Conservation (phyloP, 2,329 filamentous ascomycete genomes). For the Pyricularia grisea region DNA sequence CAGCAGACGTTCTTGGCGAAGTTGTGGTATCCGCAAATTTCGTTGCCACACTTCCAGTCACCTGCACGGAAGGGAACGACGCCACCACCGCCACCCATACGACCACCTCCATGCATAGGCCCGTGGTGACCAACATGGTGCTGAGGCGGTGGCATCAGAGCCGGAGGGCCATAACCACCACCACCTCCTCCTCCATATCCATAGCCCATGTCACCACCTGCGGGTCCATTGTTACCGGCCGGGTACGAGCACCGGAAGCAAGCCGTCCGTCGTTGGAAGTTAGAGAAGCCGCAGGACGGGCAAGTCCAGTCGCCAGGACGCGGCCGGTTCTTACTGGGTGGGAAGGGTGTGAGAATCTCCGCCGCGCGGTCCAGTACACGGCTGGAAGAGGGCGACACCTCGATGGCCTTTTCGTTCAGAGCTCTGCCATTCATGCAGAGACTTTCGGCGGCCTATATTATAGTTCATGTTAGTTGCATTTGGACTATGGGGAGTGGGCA, state of each 20-base stretch:
- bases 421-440: constrained; percentile 99
- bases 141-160: constrained; percentile 70
- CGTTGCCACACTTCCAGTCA: constrained; percentile 98
- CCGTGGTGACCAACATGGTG: constrained; percentile 57
- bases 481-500: neutral
- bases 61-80: constrained; percentile 95
- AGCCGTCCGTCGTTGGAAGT: constrained; percentile 96
- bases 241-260: constrained; percentile 99
- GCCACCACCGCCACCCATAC: constrained; percentile 66
- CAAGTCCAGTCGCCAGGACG: constrained; percentile 98
- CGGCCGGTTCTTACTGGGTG: constrained; percentile 95
- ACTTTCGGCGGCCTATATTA: constrained; percentile 76
- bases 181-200: constrained; percentile 46
- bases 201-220: constrained; percentile 39
- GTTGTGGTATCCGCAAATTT: constrained; percentile 97
- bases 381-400: constrained; percentile 96
- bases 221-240: constrained; percentile 60
- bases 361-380: constrained; percentile 91
- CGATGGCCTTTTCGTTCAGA: constrained; percentile 96
- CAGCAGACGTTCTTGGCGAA: constrained; percentile 99
- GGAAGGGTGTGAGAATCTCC: constrained; percentile 94
- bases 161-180: constrained; percentile 61
- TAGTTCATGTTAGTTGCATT: neutral
- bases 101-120: constrained; percentile 69
- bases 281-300: constrained; percentile 96